Base-by-base conservation (phyloP, 352 stramenopile species). In the Phytophthora hibernalis region DNA sequence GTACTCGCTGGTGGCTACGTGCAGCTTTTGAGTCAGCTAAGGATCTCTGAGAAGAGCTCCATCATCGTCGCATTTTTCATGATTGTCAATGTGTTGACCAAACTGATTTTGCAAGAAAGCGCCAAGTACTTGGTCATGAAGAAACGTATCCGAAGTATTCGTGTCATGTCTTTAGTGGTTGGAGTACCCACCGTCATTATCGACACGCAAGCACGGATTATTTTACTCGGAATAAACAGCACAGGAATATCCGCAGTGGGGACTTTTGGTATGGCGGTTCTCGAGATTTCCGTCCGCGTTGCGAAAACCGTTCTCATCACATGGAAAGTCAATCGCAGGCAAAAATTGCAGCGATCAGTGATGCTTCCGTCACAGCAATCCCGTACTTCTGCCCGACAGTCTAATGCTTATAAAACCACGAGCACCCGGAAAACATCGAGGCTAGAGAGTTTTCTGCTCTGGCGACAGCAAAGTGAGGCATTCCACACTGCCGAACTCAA, bases 201-300 rank as follows among this genome's bases (percentile, higher is more conserved):
- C 30, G 70, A 82, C 40, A 82, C 74, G 5, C 74, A 82, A 31
- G n/a, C n/a, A n/a, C n/a, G n/a, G n/a, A n/a, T n/a, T n/a, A n/a
- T 73, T 43, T 33, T 82, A 18, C 70, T 76, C n/a, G 55, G 66
- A 5, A 47, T 55, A 2, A 58, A 75, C 5, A 55, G 38, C 20
- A 20, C 35, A 1, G 38, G 58, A 15, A 47, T 64, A 13, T 31
- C 57, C 6, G 15, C n/a, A n/a, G n/a, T n/a, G n/a, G n/a, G n/a
- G n/a, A n/a, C n/a, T n/a, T n/a, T 28, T 0, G 51, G 67, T 15
- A 61, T 75, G 61, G 61, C 55, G 30, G 8, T 75, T 16, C 42
- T 62, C 18, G 67, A 75, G 53, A 59, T 75, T 9, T 38, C 6
- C 18, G 42, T 71, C 9, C 67, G 61, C 4, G 35, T 26, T 9